Base-by-base conservation (phyloP, 1,139 yeast genomes). In the Yamadazyma aaseri region DNA sequence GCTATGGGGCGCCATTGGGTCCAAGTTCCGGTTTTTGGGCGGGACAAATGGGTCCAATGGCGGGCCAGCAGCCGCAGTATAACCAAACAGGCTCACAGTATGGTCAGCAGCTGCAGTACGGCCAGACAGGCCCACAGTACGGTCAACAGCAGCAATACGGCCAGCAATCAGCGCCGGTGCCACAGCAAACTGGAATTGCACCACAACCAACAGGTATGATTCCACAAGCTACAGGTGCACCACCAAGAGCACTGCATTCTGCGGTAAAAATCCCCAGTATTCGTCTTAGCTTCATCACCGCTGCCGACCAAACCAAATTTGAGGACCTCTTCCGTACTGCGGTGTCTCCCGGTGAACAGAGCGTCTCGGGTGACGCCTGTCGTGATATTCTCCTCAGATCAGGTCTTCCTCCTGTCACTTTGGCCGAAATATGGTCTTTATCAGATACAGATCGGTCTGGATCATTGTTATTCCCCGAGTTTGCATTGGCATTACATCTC, bases 391-490 rank as follows among this genome's bases (percentile, higher is more conserved):
- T 92, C 47, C 68, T 87, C 63, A 77, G 90, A 47, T 89, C 97
- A 0, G 86, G 87, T 3, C 70, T 92, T 39, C 65, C 77, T 24
- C 87, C 96, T 1, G 76, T 78, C 22, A 76, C 83, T 20, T 69
- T 92, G 50, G 95, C 95, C 2, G 86, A 83, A 46, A 82, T 92
- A 39, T 92, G 98, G 98, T 78, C 85, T 20, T 66, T 92, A 44
- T 76, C 96, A 16, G 98, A 92, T 54, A 83, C 95, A 2, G 85
- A 82, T 49, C 83, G 80, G 50, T 81, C 95, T 3, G 97, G 97
- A 1, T 73, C 80, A 30, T 71, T 92, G 40, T 63, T 92, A 44
- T 92, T 90, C 52, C 98, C 98, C 0, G 97, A 92, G 56, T 92
- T 92, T 65, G 96, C 96, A 9, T 70, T 90, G 49, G 95, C 96